Evolutionary conservation across 2,329 filamentous ascomycete genomes (phyloP), one percentile per base, ranked within the genome.

Genomic region (Nothopassalora personata): DNA sequence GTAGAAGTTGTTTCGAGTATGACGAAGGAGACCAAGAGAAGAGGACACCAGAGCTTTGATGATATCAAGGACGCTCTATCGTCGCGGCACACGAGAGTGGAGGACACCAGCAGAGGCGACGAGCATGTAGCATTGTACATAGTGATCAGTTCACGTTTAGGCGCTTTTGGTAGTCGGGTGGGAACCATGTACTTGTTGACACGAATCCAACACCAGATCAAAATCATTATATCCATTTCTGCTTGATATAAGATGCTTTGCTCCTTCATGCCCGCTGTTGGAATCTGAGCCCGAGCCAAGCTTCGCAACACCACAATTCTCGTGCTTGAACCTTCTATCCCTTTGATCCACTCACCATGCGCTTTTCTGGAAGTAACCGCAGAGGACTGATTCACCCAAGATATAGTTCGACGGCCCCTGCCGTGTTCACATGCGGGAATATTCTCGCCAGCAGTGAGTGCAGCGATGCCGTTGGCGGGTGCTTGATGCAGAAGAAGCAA

Each of bases 71-170:
- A 61, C 56, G 63, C 51, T 50, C 58, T 59, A 57, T 60, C 54
- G 61, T 61, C 57, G 58, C 59, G 47, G 56, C 45, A 60, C 54
- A 59, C 53, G 58, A 53, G 34, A 48, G 46, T 36, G 49, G 56
- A 57, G 53, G 58, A 56, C 19, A 56, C 47, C 57, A 56, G 59
- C 59, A 54, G 56, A 54, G 46, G 46, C 52, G 60, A 58, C 52
- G 63, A 58, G 49, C 57, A 60, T 61, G 57, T 63, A 61, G 63
- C 60, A 65, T 61, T 65, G 63, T 65, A 60, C 63, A 65, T 65
- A 64, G 57, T 56, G 53, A 19, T 64, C 54, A 56, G 54, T 61
- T 58, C 33, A 27, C 54, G 18, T 58, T 59, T 47, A 48, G 63
- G 60, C 60, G 60, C 59, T 60, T 61, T 63, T 61, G 60, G 59